phyloP scores from a whole-genome alignment of 1,284 basidiomycete species.

The Cryptococcus sp. region DNA sequence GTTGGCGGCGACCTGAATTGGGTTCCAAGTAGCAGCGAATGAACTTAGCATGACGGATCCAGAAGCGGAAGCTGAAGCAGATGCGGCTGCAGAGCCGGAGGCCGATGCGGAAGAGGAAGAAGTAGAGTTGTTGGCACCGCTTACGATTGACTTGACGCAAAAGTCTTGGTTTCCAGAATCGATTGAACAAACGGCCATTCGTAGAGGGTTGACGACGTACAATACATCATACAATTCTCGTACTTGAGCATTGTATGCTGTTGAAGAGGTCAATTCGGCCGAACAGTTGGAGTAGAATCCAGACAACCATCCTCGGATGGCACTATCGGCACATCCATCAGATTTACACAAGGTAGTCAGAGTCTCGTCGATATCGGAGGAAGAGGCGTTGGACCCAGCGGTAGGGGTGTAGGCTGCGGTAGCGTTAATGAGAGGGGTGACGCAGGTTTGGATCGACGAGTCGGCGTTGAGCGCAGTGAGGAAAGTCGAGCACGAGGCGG shows the following conservation, averaged over 20 bases:
- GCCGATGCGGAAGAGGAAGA: conserved; percentile 16
- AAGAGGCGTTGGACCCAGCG: conserved; percentile 53
- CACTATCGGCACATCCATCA: conserved; percentile 56
- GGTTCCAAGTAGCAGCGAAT: conserved; percentile 13
- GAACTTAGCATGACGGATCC: conserved; percentile 16
- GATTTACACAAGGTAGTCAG: conserved; percentile 60
- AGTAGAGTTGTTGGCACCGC: conserved; percentile 24
- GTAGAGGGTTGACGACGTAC: conserved; percentile 65
- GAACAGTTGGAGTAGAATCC: conserved; percentile 66
- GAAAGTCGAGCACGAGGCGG: conserved; percentile 58
- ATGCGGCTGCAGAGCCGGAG: conserved; percentile 11
- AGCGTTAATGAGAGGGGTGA: conserved; percentile 60
- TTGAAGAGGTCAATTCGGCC: conserved; percentile 57
- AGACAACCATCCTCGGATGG: conserved; percentile 60
- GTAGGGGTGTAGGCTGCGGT: conserved; percentile 60
- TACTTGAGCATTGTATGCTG: conserved; percentile 53
- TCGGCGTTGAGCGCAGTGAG: conserved; percentile 63
- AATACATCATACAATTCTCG: conserved; percentile 69
- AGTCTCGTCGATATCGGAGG: conserved; percentile 54
- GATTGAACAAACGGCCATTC: conserved; percentile 66
- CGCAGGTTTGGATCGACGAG: conserved; percentile 58
- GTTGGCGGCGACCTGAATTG: conserved; percentile 34
- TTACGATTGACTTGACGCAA: conserved; percentile 56
- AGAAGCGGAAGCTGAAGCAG: conserved; percentile 18
- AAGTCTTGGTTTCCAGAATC: conserved; percentile 60